Conservation (phyloP, 148 eudicot species). For the Talinum fruticosum region DNA sequence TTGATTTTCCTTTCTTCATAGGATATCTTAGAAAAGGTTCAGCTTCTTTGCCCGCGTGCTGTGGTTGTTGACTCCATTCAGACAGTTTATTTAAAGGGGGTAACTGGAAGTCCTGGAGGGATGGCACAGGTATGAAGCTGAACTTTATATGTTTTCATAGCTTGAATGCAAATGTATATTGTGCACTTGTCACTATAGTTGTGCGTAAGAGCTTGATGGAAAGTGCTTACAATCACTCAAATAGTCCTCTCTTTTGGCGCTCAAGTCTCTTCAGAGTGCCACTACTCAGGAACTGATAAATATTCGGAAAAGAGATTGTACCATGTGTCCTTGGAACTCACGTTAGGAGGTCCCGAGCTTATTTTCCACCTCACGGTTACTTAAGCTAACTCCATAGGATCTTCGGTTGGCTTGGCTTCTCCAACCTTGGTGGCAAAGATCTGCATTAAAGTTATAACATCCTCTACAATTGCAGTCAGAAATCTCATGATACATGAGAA, state of each 20-base stretch:
- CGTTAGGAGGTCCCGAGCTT: neutral
- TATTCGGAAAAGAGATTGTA: neutral
- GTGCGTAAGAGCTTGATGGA: neutral
- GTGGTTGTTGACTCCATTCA: slow-evolving; percentile 88
- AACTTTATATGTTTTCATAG: neutral
- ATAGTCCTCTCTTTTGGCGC: neutral
- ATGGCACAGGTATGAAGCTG: slow-evolving; percentile 53
- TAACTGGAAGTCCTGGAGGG: slow-evolving; percentile 87
- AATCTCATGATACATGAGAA: neutral
- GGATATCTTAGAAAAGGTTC: slow-evolving; percentile 79
- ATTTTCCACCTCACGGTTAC: neutral
- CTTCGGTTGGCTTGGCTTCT: neutral
- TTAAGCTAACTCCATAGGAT: neutral
- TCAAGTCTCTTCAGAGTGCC: neutral
- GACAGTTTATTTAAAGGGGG: slow-evolving; percentile 76
- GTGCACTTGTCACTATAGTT: neutral
- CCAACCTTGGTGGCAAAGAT: neutral
- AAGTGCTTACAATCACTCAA: neutral
- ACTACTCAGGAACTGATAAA: too few species aligned
- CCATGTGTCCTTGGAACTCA: neutral
- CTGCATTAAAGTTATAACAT: neutral
- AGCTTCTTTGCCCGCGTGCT: slow-evolving; percentile 64
- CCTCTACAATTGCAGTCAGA: neutral
- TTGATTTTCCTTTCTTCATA: slow-evolving; percentile 25
- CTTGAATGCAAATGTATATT: neutral